phyloP scores from a whole-genome alignment of 495 filamentous ascomycete genomes.

The Terfezia boudieri region DNA sequence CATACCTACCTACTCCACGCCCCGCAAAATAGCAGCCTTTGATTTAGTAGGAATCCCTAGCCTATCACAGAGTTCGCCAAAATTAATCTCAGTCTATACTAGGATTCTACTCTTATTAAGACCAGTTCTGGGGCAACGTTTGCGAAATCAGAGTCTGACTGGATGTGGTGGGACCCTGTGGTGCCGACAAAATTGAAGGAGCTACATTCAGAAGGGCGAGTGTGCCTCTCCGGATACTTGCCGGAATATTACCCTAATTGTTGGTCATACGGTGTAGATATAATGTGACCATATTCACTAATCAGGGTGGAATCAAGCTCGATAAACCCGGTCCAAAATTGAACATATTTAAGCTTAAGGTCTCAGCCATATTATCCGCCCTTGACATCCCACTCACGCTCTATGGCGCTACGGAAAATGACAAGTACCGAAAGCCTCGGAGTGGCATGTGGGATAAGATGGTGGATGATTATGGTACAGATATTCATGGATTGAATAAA shows the following conservation, averaged over 20 bases:
- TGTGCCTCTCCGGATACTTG: not conserved
- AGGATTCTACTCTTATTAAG: slow-evolving; percentile 75
- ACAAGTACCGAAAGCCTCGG: slow-evolving; percentile 68
- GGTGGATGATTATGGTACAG: slow-evolving; percentile 46
- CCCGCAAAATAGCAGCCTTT: slow-evolving; percentile 58
- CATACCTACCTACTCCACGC: slow-evolving; percentile 17
- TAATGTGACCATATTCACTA: slow-evolving; percentile 57
- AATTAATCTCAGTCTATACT: slow-evolving; percentile 1
- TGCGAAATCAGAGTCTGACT: slow-evolving; percentile 46
- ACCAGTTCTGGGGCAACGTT: slow-evolving; percentile 64
- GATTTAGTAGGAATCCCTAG: slow-evolving; percentile 40
- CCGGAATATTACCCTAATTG: too few species aligned
- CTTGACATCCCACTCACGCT: slow-evolving; percentile 58
- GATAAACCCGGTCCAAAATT: slow-evolving; percentile 38
- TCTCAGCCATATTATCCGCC: slow-evolving; percentile 39
- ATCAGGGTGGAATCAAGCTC: slow-evolving; percentile 65
- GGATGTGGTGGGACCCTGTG: slow-evolving; percentile 77
- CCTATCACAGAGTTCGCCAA: too few species aligned
- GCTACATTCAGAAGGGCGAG: slow-evolving; percentile 50
- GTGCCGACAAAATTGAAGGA: slow-evolving; percentile 43
- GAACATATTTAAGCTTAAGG: slow-evolving; percentile 50
- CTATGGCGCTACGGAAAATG: slow-evolving; percentile 64
- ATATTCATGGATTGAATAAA: slow-evolving; percentile 40
- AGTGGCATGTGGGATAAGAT: slow-evolving; percentile 78
- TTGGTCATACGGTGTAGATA: slow-evolving; percentile 29